Evolutionary conservation across 805 yeast species (phyloP), one percentile per base, ranked within the genome.

Genomic region (Myxozyma mucilagina): DNA sequence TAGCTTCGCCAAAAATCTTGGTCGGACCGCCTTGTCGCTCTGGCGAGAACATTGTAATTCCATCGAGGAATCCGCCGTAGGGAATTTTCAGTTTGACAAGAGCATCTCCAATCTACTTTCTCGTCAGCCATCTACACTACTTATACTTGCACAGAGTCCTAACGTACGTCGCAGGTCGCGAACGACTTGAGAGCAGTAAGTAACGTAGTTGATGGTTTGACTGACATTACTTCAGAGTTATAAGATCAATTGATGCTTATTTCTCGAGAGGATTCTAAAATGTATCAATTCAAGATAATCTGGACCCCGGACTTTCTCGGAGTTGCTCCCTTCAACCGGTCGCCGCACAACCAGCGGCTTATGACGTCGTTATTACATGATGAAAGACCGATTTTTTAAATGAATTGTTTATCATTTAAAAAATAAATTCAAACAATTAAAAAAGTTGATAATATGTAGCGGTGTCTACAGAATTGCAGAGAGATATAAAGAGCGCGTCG

Each of bases 1-100:
- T 52, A 8, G 56, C 64, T 50, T 63, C 64, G 29, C 66, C 67
- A 56, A 63, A 56, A 41, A 62, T 61, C 56, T 61, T 61, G 10
- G 64, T 49, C 18, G 53, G 29, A 4, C 67, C 67, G 1, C 56
- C 56, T 34, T 59, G 56, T 10, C 59, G 47, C 41, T 64, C 57
- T 11, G 66, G 67, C 18, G 64, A 62, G 34, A 44, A 63, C 67
- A 64, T 62, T 1, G 56, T 31, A 29, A 63, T 51, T 5, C 64
- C 66, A 36, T 62, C 62, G 1, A 60, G 53, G 43, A 47, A 59
- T 5, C 67, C 64, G 9, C 64, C 66, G 29, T 29, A 62, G n/a
- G 66, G 66, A 18, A 47, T 42, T 29, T 59, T 56, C 38, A 63
- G 52, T 53, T 59, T 59, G 4, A 58, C 56, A 8, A 62, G 48